These are phyloP conservation scores for Phytomonas francai DNA, from an alignment of 208 protist species.

Conservation along the genomic window DNA sequence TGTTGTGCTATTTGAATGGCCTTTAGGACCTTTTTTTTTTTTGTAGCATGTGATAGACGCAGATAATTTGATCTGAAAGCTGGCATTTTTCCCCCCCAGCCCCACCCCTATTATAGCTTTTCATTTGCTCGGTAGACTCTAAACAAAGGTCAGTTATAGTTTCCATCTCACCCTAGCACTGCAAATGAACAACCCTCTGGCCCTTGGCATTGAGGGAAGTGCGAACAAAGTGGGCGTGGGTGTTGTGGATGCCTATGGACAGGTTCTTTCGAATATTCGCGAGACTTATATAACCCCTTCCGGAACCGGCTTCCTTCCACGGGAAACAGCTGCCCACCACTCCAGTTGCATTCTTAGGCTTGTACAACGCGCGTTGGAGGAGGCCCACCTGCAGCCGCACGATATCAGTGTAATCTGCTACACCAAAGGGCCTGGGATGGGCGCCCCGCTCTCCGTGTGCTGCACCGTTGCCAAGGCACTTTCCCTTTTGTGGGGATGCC, in stretches of 20 bases:
- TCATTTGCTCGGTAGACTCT: background rate
- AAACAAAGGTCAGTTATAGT: background rate
- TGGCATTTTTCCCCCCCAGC: background rate
- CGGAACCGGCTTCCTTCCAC: slow-evolving; percentile 97
- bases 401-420: slow-evolving; percentile 95
- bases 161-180: background rate
- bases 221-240: slow-evolving; percentile 99
- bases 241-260: slow-evolving; percentile 91
- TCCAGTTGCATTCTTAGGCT: slow-evolving; percentile 64
- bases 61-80: background rate
- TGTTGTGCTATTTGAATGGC: background rate
- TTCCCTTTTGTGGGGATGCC: slow-evolving; percentile 80
- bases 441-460: slow-evolving; percentile 88
- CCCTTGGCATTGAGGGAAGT: slow-evolving; percentile 97
- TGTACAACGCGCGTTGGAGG: slow-evolving; percentile 89
- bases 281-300: slow-evolving; percentile 97
- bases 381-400: slow-evolving; percentile 69
- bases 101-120: background rate
- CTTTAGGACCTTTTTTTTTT: background rate
- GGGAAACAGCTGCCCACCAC: slow-evolving; percentile 98
- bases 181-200: slow-evolving; percentile 18
- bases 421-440: slow-evolving; percentile 98
- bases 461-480: slow-evolving; percentile 78
- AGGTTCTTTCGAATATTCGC: slow-evolving; percentile 95
- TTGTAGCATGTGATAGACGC: background rate